Base-by-base conservation (phyloP, 345 rosid genomes). In the Conringia planisiliqua region DNA sequence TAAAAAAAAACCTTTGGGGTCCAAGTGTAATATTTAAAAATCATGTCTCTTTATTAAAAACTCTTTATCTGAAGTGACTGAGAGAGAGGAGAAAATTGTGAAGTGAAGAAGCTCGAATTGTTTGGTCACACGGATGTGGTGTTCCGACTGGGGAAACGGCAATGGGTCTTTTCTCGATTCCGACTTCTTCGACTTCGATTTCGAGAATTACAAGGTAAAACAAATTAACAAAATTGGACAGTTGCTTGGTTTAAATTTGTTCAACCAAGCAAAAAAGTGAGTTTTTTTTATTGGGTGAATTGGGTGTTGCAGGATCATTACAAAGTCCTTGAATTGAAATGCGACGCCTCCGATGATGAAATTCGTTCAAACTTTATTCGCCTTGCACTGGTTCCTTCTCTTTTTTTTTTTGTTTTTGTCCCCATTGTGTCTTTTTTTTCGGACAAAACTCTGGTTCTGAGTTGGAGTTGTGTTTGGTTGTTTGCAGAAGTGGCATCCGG, bases 401-500 rank as follows among this genome's bases (percentile, higher is more conserved):
- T 7, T 9, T 66, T 18, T 50, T 10, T 1, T 17, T 36, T 38
- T 3, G 8, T 16, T 54, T 33, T 51, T 13, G 22, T n/a, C 10
- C 44, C 26, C 35, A 1, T 14, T 56, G 4, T 43, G 5, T 35
- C 1, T 1, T 26, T 68, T 54, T 9, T 18, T 48, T 36, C 13
- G 10, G 29, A 56, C 43, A 18, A 48, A n/a, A 29, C 44, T 39
- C 50, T 17, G 0, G 18, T 5, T 29, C 10, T 33, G 16, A 40
- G 13, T 16, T 64, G 66, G 7, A 54, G 6, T 12, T 70, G 68
- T 50, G 57, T 48, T 44, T 44, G 47, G 26, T 33, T 61, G 58
- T 39, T 8, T 79, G 84, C 80, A 89, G 98, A 93, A 87, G 77
- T 93, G 97, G 98, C 99, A 94, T 69, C 99, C 99, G 0, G 99